phyloP scores from a whole-genome alignment of 1,284 basidiomycete species.

The Anthracocystis panici-leucophaei region DNA sequence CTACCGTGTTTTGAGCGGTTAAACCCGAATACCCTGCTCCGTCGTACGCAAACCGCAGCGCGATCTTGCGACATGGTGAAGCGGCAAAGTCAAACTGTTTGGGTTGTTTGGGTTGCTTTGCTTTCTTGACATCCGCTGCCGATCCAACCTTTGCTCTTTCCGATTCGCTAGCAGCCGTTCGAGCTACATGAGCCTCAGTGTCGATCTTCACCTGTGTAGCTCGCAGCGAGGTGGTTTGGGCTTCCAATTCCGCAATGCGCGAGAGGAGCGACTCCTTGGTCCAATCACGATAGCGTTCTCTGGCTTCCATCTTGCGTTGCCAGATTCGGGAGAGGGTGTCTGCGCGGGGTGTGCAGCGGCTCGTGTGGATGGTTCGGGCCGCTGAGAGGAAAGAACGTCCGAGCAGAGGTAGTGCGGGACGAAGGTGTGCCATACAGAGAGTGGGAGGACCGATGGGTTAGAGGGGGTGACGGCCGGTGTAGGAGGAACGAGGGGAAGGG shows the following conservation, averaged over 20 bases:
- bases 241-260: slow-evolving; percentile 59
- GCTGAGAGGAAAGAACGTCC: neutral
- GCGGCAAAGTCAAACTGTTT: slow-evolving; percentile 76
- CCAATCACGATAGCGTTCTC: slow-evolving; percentile 53
- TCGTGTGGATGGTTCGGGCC: slow-evolving; percentile 4
- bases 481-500: neutral
- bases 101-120: slow-evolving; percentile 34
- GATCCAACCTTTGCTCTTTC: neutral
- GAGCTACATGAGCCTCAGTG: neutral
- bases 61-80: slow-evolving; percentile 85
- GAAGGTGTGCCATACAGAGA: slow-evolving; percentile 10
- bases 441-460: neutral
- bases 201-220: slow-evolving; percentile 16
- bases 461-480: neutral
- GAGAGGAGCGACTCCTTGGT: slow-evolving; percentile 45
- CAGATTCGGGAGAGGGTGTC: slow-evolving; percentile 19
- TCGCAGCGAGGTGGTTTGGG: slow-evolving; percentile 16
- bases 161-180: neutral
- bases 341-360: neutral
- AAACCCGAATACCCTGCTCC: slow-evolving; percentile 93
- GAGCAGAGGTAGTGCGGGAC: neutral
- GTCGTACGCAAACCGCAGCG: slow-evolving; percentile 89
- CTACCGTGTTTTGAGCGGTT: slow-evolving; percentile 73
- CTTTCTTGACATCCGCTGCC: neutral
- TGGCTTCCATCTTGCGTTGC: slow-evolving; percentile 49